phyloP scores from a whole-genome alignment of 352 stramenopile species.

The Phytophthora foliorum region DNA sequence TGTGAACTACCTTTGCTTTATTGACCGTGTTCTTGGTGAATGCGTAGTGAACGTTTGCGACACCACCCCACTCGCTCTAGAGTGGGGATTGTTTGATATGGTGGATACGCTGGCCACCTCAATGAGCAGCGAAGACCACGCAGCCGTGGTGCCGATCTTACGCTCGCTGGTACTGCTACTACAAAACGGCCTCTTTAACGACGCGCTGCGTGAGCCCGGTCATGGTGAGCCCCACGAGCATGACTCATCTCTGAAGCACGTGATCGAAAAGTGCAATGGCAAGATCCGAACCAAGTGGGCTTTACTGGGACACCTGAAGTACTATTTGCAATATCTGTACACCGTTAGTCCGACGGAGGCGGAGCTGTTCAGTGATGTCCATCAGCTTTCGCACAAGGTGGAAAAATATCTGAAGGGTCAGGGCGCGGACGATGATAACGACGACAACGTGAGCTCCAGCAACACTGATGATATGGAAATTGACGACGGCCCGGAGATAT shows the following conservation, averaged over 20 bases:
- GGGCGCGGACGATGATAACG: constrained; percentile 10
- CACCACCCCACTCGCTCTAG: constrained; percentile 66
- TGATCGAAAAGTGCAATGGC: constrained; percentile 58
- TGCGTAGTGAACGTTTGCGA: constrained; percentile 62
- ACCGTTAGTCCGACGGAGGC: constrained; percentile 79
- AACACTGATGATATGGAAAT: constrained; percentile 36
- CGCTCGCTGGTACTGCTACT: constrained; percentile 64
- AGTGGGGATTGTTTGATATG: constrained; percentile 81
- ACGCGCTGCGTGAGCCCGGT: constrained; percentile 38
- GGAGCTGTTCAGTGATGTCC: constrained; percentile 65
- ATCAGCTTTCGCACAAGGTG: constrained; percentile 54
- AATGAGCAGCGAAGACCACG: constrained; percentile 88
- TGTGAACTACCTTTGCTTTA: constrained; percentile 1
- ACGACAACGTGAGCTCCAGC: constrained; percentile 18
- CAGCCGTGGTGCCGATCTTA: constrained; percentile 65
- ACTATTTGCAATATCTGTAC: constrained; percentile 82
- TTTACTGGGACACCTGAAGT: constrained; percentile 69
- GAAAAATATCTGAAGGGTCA: constrained; percentile 49
- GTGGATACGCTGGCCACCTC: constrained; percentile 72
- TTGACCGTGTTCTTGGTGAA: constrained; percentile 22
- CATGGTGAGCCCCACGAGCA: constrained; percentile 25
- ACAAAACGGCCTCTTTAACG: constrained; percentile 67
- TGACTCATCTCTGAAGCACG: constrained; percentile 33
- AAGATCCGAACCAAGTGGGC: constrained; percentile 59
- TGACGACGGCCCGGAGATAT: constrained; percentile 20